Evolutionary conservation across 2,329 filamentous ascomycete species (phyloP).

Genomic region (Microdochium paspali): DNA sequence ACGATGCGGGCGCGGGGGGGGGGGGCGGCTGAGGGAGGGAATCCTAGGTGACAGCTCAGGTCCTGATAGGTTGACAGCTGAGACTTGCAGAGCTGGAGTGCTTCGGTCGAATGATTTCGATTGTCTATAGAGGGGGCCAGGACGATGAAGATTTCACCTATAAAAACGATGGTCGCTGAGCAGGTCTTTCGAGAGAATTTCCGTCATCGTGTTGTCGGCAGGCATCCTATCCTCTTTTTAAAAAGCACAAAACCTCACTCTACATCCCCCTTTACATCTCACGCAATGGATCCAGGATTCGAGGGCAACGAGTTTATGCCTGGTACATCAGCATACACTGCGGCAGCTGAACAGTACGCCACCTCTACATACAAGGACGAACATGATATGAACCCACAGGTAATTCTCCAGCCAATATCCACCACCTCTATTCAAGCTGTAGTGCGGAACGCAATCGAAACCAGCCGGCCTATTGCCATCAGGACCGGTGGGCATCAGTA

Average conservation of each 20-base stretch:
- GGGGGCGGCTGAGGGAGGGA: no score
- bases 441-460: constrained; percentile 28
- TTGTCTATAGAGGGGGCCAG: no score
- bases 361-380: constrained; percentile 28
- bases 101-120: no score
- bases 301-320: neutral
- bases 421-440: constrained; percentile 29
- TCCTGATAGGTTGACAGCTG: no score
- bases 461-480: constrained; percentile 31
- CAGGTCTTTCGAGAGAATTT: no score
- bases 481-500: constrained; percentile 39
- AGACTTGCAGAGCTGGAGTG: no score
- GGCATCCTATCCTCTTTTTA: neutral
- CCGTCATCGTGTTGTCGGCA: neutral
- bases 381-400: constrained; percentile 30
- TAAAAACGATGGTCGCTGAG: no score
- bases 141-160: no score
- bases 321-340: constrained; percentile 8
- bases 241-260: neutral
- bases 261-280: neutral
- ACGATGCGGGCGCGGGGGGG: no score
- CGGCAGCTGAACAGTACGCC: constrained; percentile 31
- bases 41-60: no score
- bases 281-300: neutral
- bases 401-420: constrained; percentile 31